Evolutionary conservation across 2,329 filamentous ascomycete species (phyloP).

Genomic region (Penicillium sp.): DNA sequence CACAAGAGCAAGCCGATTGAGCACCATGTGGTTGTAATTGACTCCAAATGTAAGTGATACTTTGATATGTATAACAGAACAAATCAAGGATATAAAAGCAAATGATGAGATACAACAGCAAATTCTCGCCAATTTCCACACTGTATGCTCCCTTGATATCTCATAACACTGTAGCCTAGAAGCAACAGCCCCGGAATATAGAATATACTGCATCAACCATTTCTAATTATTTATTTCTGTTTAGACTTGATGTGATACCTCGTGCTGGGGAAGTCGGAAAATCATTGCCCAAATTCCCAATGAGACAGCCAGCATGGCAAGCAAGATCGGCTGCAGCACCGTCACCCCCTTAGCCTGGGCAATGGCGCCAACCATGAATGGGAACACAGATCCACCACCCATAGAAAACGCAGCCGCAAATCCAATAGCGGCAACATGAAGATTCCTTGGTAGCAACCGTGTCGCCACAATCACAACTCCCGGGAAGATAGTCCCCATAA

Average conservation of each 20-base stretch:
- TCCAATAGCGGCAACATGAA: conserved; percentile 72
- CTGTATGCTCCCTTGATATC: not conserved
- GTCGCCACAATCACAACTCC: conserved; percentile 68
- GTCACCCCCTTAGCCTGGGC: conserved; percentile 54
- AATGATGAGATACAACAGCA: not conserved
- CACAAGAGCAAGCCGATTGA: not conserved
- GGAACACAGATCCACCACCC: conserved; percentile 55
- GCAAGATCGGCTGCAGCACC: conserved; percentile 57
- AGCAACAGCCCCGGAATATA: not conserved
- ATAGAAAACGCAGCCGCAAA: conserved; percentile 75
- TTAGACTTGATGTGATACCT: conserved; percentile 9
- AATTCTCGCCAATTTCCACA: not conserved
- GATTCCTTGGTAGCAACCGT: conserved; percentile 65
- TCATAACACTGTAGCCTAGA: not conserved
- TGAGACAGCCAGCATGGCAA: conserved; percentile 45
- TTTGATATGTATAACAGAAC: not conserved
- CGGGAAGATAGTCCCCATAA: conserved; percentile 73
- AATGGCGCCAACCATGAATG: conserved; percentile 42
- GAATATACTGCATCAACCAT: not conserved
- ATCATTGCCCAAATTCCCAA: conserved; percentile 16
- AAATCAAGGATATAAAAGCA: not conserved
- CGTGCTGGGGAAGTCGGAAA: conserved; percentile 8
- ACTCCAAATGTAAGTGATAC: not conserved
- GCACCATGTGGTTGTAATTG: not conserved
- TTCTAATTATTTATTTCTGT: not conserved